These are phyloP conservation scores for Abortiporus biennis DNA, from an alignment of 1,284 basidiomycete genomes.

Conservation along the genomic window DNA sequence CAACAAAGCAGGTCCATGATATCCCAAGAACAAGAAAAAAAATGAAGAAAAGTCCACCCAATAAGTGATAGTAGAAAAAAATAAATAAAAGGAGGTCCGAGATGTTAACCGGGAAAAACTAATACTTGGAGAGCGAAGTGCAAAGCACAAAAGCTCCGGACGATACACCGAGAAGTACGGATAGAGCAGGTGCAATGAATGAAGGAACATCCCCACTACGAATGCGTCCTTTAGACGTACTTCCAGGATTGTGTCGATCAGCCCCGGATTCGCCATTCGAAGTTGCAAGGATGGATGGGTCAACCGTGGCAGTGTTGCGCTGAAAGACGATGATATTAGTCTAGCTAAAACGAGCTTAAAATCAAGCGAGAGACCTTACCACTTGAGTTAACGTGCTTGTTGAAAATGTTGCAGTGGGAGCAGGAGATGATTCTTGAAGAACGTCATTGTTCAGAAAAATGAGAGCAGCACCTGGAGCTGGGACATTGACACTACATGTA, in stretches of 20 bases:
- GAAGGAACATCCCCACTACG: constrained; percentile 12
- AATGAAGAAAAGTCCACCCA: background rate
- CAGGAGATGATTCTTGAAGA: constrained; percentile 30
- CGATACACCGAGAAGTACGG: constrained; percentile 9
- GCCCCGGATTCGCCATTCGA: constrained; percentile 44
- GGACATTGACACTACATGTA: constrained; percentile 54
- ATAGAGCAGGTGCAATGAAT: constrained; percentile 9
- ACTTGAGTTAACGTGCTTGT: constrained; percentile 46
- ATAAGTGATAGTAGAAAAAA: background rate
- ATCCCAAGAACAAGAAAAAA: background rate
- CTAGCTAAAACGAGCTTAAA: no score
- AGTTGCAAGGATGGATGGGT: constrained; percentile 35
- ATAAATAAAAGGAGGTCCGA: background rate
- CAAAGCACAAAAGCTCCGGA: constrained; percentile 7
- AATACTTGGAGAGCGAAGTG: background rate
- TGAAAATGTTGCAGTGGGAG: constrained; percentile 42
- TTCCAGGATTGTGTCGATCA: constrained; percentile 27
- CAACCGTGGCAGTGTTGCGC: constrained; percentile 32
- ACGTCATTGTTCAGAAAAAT: constrained; percentile 59
- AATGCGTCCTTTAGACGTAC: constrained; percentile 40
- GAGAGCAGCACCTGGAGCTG: constrained; percentile 67
- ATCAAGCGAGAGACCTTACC: constrained; percentile 2
- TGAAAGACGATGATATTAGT: background rate
- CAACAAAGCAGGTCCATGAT: background rate
- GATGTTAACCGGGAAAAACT: background rate